Conservation (phyloP, 768 basidiomycete species). For the Lentinus tigrinus region DNA sequence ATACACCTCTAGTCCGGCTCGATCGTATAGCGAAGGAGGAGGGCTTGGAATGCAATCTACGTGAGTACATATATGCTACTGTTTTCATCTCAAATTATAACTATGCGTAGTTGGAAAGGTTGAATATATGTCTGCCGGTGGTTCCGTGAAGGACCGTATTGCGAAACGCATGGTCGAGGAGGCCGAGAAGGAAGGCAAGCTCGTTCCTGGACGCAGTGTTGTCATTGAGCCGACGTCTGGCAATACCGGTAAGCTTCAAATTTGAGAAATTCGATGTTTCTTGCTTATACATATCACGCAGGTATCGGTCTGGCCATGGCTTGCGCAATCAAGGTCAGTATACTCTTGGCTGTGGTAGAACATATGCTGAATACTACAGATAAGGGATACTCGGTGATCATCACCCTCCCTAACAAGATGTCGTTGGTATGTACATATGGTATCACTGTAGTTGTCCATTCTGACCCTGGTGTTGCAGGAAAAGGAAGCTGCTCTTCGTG, state of each 20-base stretch:
- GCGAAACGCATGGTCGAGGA: constrained; percentile 95
- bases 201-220: constrained; percentile 84
- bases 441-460: too few species aligned
- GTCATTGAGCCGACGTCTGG: constrained; percentile 96
- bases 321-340: constrained; percentile 84
- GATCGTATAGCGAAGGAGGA: constrained; percentile 73
- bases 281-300: constrained; percentile 24
- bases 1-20: constrained; percentile 88
- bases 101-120: constrained; percentile 65
- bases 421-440: constrained; percentile 50
- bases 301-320: constrained; percentile 94
- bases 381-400: constrained; percentile 91
- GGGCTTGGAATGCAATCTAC: constrained; percentile 83
- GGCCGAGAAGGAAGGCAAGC: constrained; percentile 85
- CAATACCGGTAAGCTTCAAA: constrained; percentile 71
- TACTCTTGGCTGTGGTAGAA: constrained; percentile 21
- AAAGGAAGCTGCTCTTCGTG: constrained; percentile 89
- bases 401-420: constrained; percentile 95
- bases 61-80: constrained; percentile 45
- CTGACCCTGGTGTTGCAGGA: constrained; percentile 45
- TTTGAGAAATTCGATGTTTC: neutral
- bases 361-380: constrained; percentile 72
- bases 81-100: neutral
- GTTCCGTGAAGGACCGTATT: constrained; percentile 94
- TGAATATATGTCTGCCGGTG: constrained; percentile 89